These are phyloP conservation scores for Turnera subulata DNA, from an alignment of 345 rosid genomes.

Conservation along the genomic window DNA sequence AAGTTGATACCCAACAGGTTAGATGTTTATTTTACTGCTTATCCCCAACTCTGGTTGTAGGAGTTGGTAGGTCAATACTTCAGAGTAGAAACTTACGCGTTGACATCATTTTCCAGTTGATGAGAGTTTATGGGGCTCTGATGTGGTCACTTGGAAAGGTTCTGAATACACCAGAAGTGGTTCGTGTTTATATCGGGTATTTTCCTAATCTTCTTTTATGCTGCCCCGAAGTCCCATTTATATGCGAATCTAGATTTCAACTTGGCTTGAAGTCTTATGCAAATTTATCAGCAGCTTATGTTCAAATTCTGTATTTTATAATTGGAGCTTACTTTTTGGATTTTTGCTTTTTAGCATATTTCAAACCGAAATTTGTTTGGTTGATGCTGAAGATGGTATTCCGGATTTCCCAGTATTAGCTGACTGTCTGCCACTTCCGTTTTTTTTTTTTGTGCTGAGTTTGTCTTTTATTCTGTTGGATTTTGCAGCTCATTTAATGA, in stretches of 20 bases:
- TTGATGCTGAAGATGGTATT: too few relatives aligned
- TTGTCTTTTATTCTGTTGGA: background rate
- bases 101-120: slow-evolving; percentile 9
- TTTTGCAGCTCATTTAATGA: slow-evolving; percentile 85
- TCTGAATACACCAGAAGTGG: slow-evolving; percentile 25
- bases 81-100: background rate
- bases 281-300: too few relatives aligned
- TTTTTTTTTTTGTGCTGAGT: background rate
- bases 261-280: too few relatives aligned
- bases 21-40: background rate
- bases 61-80: background rate
- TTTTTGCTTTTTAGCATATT: too few relatives aligned
- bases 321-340: too few relatives aligned
- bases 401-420: background rate
- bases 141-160: slow-evolving; percentile 31
- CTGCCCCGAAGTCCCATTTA: background rate
- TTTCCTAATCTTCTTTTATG: background rate
- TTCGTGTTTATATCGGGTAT: slow-evolving; percentile 25
- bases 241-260: too few relatives aligned
- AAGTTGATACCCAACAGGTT: slow-evolving; percentile 28
- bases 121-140: slow-evolving; percentile 30
- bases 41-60: background rate
- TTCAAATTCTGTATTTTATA: too few relatives aligned
- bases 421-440: background rate
- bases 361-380: too few relatives aligned